Evolutionary conservation across 2,329 filamentous ascomycete species (phyloP), one percentile per base, ranked within the genome.

Genomic region (Nemania sp.): DNA sequence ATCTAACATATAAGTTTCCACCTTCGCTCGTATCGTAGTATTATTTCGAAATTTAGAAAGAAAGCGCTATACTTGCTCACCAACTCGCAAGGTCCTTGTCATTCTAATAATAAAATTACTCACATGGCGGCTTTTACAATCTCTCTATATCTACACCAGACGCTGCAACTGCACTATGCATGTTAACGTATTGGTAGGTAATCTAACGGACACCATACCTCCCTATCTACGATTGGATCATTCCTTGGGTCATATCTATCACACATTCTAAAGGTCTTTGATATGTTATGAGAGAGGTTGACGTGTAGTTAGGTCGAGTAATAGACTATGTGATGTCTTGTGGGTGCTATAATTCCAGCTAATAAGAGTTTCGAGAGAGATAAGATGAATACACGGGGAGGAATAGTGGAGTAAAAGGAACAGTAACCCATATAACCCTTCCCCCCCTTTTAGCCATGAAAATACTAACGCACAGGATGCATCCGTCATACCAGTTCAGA

Each of bases 401-500:
- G 40, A 32, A 17, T 49, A 51, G 48, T 35, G 25, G 17, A 48
- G 39, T 18, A 37, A 43, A 48, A 45, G 15, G n/a, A 29, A 20
- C 40, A 35, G 20, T 7, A 10, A 43, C 25, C 32, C n/a, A n/a
- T n/a, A n/a, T n/a, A 46, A n/a, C 52, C 15, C 48, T 20, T n/a
- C 43, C 37, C 56, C 51, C 13, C 45, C 46, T 17, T 47, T 46
- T 39, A 10, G 25, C 52, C 34, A 42, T 34, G 45, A 17, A 17
- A 35, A 47, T 48, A 54, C 20, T 43, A 17, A 51, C 46, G 37
- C 32, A 25, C 18, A 21, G 17, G 25, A 3, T 18, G 42, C 39
- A 39, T 46, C 49, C 39, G 10, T 45, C 21, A 42, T 51, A 15
- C 40, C 37, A 32, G 40, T 51, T 39, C 12, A 51, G 39, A 62